These are phyloP conservation scores for Lachnellula cervina DNA, from an alignment of 2,329 filamentous ascomycete genomes.

Conservation along the genomic window DNA sequence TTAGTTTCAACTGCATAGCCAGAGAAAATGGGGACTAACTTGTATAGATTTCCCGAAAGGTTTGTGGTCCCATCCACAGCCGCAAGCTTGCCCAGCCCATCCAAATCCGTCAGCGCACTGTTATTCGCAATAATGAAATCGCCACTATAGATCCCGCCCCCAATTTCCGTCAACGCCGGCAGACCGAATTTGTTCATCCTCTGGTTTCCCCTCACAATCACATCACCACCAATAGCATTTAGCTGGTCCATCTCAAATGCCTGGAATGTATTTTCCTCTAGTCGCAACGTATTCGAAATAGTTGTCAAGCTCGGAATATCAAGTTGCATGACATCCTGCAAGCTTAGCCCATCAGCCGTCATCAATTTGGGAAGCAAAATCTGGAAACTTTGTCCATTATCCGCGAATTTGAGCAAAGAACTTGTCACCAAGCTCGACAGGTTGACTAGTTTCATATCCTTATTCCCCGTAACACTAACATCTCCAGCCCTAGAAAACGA, in stretches of 20 bases:
- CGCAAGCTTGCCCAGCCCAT: neutral
- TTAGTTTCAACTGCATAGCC: neutral
- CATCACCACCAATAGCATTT: conserved; percentile 2
- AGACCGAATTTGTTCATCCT: neutral
- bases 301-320: neutral
- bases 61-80: conserved; percentile 4
- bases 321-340: neutral
- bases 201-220: conserved; percentile 4
- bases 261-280: conserved; percentile 3
- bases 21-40: neutral
- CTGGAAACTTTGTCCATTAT: conserved; percentile 2
- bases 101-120: neutral
- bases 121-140: conserved; percentile 4
- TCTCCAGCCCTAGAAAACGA: neutral
- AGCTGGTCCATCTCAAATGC: conserved; percentile 3
- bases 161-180: neutral
- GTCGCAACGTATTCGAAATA: neutral
- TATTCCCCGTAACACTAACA: conserved; percentile 6
- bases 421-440: neutral
- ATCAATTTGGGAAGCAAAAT: neutral
- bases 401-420: neutral
- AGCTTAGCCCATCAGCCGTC: neutral
- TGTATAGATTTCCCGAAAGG: conserved; percentile 1
- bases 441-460: conserved; percentile 4
- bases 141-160: conserved; percentile 1